Base-by-base conservation (phyloP, 805 yeast genomes). In the Monosporozyma servazzii region DNA sequence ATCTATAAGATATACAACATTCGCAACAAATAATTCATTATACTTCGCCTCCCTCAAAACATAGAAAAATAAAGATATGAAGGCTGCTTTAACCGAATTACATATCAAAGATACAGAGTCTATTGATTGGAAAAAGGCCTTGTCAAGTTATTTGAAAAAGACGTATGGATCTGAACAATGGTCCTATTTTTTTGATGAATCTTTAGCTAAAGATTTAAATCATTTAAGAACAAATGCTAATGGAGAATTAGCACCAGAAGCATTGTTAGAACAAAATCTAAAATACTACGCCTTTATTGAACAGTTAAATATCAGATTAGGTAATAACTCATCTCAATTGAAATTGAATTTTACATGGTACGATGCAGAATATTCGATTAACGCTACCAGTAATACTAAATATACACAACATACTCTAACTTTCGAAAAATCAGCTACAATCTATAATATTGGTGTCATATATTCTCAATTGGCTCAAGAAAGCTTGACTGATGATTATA, bases 371-470 rank as follows among this genome's bases (percentile, higher is more conserved):
- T 70, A 73, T 48, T 70, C 71, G 7, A 57, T 71, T 0, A 41
- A 41, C 13, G 53, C 69, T 0, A 49, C 50, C 13, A 54, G 48
- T 21, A 52, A 54, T 3, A 68, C 72, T 1, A 68, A 74, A 13
- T 76, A 76, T 53, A 73, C 84, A n/a, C 96, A 90, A 63, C 78
- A 78, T 59, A 84, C 96, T 0, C 61, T 87, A 44, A 88, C 96
- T 0, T 89, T 87, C 63, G 99, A 91, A 62, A 91, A 91, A 69
- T 96, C 96, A 0, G 79, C 86, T 25, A 71, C 84, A 2, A 72
- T 93, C 49, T 91, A 83, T 74, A 90, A 90, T 61, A 68, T 90
- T 49, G 96, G 82, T 1, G 75, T 87, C 0, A 60, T 82, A 2
- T 68, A 83, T 53, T 76, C 85, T 2, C 72, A 76, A 51, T 69